Percentiles rank a stretch among this genome's conserved stretches.
Evolutionary conservation across 306 rosid genomes (phyloP).

Genomic region (Phaseolus lunatus): DNA sequence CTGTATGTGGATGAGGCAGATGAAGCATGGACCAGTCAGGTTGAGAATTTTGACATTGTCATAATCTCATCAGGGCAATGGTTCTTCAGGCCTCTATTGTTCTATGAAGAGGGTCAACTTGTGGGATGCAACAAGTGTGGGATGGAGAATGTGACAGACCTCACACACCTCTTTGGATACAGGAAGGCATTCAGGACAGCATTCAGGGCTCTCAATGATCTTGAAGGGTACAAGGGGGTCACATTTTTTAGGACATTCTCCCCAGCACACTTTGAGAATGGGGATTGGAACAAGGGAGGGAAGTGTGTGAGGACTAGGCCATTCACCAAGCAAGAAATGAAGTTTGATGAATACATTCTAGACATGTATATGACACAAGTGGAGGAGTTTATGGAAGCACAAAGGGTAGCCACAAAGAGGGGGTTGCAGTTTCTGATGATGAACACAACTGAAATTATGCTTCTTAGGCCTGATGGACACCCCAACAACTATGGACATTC

Average conservation of each 20-base stretch:
- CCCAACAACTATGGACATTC: slow-evolving; percentile 72
- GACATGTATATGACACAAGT: slow-evolving; percentile 62
- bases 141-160: slow-evolving; percentile 49
- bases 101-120: slow-evolving; percentile 59
- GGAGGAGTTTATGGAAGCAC: slow-evolving; percentile 65
- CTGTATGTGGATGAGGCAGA: slow-evolving; percentile 75
- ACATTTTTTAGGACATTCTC: slow-evolving; percentile 88
- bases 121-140: slow-evolving; percentile 74
- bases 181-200: slow-evolving; percentile 72
- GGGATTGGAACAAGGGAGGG: slow-evolving; percentile 91
- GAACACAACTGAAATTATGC: slow-evolving; percentile 75
- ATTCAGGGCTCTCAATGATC: slow-evolving; percentile 53
- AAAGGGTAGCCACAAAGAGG: slow-evolving; percentile 51
- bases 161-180: slow-evolving; percentile 57
- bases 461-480: slow-evolving; percentile 91
- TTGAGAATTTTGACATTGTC: slow-evolving; percentile 70
- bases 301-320: slow-evolving; percentile 77
- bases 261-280: slow-evolving; percentile 88
- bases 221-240: slow-evolving; percentile 63
- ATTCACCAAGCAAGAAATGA: slow-evolving; percentile 55
- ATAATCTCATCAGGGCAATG: slow-evolving; percentile 90
- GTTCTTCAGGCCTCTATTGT: slow-evolving; percentile 75
- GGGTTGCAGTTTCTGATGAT: slow-evolving; percentile 65
- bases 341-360: slow-evolving; percentile 43
- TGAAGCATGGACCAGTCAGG: slow-evolving; percentile 60